Percentiles rank a stretch among this genome's conserved stretches.
Conservation (phyloP, 2,329 filamentous ascomycete species). For the Aspergillaceae sp. region DNA sequence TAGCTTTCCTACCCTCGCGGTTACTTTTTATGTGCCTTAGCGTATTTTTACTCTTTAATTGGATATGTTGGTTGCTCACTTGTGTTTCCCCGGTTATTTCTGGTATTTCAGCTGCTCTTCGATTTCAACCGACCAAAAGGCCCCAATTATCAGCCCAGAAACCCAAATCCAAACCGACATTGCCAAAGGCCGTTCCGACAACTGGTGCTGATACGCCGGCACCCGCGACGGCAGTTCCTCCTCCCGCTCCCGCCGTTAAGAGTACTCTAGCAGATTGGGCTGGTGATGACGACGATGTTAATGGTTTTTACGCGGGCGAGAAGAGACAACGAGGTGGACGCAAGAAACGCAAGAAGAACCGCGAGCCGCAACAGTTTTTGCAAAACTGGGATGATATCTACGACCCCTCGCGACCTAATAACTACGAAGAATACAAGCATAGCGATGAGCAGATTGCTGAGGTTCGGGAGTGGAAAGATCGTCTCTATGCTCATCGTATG, state of each 20-base stretch:
- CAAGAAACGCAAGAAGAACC: constrained; percentile 68
- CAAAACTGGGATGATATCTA: constrained; percentile 89
- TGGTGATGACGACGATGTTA: constrained; percentile 69
- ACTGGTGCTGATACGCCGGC: constrained; percentile 1
- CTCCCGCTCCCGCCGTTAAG: constrained; percentile 48
- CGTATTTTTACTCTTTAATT: constrained; percentile 11
- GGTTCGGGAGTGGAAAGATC: constrained; percentile 74
- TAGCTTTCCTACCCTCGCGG: constrained; percentile 39
- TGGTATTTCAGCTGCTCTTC: constrained; percentile 51
- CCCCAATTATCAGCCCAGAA: constrained; percentile 58
- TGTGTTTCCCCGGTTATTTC: constrained; percentile 18
- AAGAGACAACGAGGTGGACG: constrained; percentile 69
- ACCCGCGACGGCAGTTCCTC: constrained; percentile 29
- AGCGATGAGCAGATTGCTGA: constrained; percentile 78
- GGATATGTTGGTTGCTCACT: constrained; percentile 38
- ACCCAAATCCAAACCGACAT: constrained; percentile 53
- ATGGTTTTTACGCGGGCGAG: constrained; percentile 55
- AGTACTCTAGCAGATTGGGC: constrained; percentile 75
- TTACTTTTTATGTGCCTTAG: constrained; percentile 6
- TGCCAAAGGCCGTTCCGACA: constrained; percentile 40
- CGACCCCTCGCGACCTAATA: constrained; percentile 73
- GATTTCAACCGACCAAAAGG: constrained; percentile 79
- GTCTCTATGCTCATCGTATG: constrained; percentile 64
- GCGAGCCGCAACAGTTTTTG: constrained; percentile 48
- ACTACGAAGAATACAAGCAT: constrained; percentile 71